Conservation (phyloP, 2,329 filamentous ascomycete genomes). For the Aspergillus unguis region DNA sequence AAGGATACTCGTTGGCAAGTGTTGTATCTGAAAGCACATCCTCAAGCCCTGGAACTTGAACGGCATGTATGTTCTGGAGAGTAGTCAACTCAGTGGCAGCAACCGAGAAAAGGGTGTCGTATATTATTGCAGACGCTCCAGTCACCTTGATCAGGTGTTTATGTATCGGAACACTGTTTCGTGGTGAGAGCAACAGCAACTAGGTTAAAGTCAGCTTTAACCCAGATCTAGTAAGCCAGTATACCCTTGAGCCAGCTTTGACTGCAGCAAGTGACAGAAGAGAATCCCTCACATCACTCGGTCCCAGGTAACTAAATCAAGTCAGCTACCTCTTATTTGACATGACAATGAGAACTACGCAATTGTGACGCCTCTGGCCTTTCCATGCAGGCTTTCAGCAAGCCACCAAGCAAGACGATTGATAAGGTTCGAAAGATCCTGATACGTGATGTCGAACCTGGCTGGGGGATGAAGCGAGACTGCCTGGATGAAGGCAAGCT, state of each 20-base stretch:
- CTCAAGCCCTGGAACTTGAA: not conserved
- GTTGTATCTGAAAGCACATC: not conserved
- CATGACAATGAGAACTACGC: not conserved
- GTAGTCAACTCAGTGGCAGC: not conserved
- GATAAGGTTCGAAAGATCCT: not conserved
- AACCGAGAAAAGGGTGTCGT: not conserved
- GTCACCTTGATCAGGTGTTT: constrained; percentile 6
- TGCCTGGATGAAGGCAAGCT: not conserved
- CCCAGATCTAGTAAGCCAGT: not conserved
- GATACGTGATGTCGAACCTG: not conserved
- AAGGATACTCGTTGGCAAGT: not conserved
- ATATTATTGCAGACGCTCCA: not conserved
- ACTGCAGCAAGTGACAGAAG: constrained; percentile 4
- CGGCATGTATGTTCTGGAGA: not conserved
- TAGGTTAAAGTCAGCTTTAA: not conserved
- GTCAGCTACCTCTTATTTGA: not conserved
- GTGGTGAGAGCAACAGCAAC: constrained; percentile 6
- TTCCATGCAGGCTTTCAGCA: not conserved
- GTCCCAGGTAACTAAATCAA: not conserved
- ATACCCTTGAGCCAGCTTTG: constrained; percentile 2
- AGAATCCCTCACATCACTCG: constrained; percentile 7
- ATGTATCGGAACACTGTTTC: constrained; percentile 5
- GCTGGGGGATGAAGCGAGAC: not conserved
- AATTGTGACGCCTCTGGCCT: not conserved
- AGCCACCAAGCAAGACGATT: constrained; percentile 9